Conservation (phyloP, 2,329 filamentous ascomycete genomes). For the Huntiella bhutanensis region DNA sequence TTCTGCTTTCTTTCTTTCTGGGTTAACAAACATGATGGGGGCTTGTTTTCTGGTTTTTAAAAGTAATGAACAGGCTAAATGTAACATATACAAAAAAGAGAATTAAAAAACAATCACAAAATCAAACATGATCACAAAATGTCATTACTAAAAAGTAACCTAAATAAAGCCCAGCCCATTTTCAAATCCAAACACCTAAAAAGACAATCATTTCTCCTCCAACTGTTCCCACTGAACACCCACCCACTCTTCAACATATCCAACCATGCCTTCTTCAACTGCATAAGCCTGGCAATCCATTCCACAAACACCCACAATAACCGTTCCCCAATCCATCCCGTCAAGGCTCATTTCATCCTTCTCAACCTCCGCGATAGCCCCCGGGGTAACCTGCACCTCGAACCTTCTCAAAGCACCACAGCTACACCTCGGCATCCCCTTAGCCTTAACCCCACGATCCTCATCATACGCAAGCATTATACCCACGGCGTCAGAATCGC, state of each 20-base stretch:
- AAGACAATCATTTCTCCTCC: slow-evolving; percentile 15
- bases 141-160: not conserved
- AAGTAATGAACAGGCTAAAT: slow-evolving; percentile 10
- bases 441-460: slow-evolving; percentile 1
- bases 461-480: slow-evolving; percentile 31
- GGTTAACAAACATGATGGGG: not conserved
- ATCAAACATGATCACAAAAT: not conserved
- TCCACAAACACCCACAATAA: slow-evolving; percentile 71
- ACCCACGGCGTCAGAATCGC: slow-evolving; percentile 55
- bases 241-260: slow-evolving; percentile 88
- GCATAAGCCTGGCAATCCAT: slow-evolving; percentile 52
- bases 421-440: slow-evolving; percentile 55
- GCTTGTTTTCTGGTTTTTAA: slow-evolving; percentile 2
- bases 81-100: slow-evolving; percentile 4
- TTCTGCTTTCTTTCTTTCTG: slow-evolving; percentile 8
- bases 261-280: slow-evolving; percentile 41
- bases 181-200: not conserved
- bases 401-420: slow-evolving; percentile 65
- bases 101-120: slow-evolving; percentile 6
- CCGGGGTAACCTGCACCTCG: slow-evolving; percentile 81
- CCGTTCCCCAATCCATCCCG: slow-evolving; percentile 97
- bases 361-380: slow-evolving; percentile 78
- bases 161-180: not conserved
- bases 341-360: slow-evolving; percentile 50
- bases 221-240: slow-evolving; percentile 95